phyloP scores from a whole-genome alignment of 768 basidiomycete species.

The Lactifluus piperatus region DNA sequence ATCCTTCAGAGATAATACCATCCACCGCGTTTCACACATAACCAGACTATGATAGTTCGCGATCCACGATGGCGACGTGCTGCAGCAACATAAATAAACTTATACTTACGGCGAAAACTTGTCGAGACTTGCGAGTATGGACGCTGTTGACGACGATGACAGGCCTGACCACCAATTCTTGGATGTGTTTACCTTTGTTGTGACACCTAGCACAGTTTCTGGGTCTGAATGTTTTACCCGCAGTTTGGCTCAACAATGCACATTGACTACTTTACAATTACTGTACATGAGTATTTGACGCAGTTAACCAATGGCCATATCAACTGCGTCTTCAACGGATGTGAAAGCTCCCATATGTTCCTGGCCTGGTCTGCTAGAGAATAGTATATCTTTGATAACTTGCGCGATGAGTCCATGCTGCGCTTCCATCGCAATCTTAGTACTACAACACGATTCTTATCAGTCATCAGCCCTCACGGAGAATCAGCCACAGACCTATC shows the following conservation, averaged over 20 bases:
- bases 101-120: slow-evolving; percentile 26
- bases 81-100: not conserved
- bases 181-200: slow-evolving; percentile 15
- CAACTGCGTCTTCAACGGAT: slow-evolving; percentile 11
- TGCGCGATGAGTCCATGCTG: slow-evolving; percentile 93
- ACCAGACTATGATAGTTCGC: not conserved
- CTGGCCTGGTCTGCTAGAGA: slow-evolving; percentile 45
- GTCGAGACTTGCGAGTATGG: slow-evolving; percentile 19
- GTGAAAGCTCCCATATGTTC: not conserved
- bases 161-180: not conserved
- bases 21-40: slow-evolving; percentile 1
- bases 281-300: not conserved
- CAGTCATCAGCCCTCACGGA: not conserved
- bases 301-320: slow-evolving; percentile 14
- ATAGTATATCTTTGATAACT: slow-evolving; percentile 87
- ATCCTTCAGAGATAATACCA: slow-evolving; percentile 2
- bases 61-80: not conserved
- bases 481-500: slow-evolving; percentile 46
- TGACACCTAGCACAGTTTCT: not conserved
- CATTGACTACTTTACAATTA: not conserved
- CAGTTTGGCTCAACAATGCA: not conserved
- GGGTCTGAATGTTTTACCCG: not conserved
- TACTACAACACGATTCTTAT: slow-evolving; percentile 36
- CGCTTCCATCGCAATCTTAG: slow-evolving; percentile 82
- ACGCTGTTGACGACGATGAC: slow-evolving; percentile 25